phyloP scores from a whole-genome alignment of 2,329 filamentous ascomycete species.

The Colletotrichum cereale region DNA sequence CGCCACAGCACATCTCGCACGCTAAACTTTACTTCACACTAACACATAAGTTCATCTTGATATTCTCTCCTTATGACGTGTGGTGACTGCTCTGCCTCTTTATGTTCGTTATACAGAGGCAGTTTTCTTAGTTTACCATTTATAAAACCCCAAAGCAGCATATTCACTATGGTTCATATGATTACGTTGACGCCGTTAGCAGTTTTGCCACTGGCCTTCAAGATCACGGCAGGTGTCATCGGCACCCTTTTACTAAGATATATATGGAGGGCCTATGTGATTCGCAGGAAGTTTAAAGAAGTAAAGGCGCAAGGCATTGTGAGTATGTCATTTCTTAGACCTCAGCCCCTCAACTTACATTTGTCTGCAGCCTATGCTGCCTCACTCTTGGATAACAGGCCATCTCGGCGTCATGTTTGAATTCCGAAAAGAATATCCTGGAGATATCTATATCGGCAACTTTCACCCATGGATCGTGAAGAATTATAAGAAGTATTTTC shows the following conservation, averaged over 20 bases:
- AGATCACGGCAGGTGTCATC: not conserved
- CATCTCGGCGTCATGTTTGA: slow-evolving; percentile 16
- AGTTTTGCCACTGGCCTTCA: slow-evolving; percentile 8
- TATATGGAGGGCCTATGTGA: slow-evolving; percentile 10
- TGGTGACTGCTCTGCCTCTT: no score
- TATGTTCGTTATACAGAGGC: no score
- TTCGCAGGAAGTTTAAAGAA: slow-evolving; percentile 13
- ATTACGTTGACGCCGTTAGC: slow-evolving; percentile 9
- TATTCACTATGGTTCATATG: slow-evolving; percentile 8
- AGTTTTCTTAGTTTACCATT: no score
- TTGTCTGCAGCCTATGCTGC: slow-evolving; percentile 5
- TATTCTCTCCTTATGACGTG: no score
- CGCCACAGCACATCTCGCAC: no score
- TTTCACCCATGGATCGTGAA: slow-evolving; percentile 23
- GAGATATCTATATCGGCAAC: slow-evolving; percentile 10
- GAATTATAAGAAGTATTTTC: slow-evolving; percentile 23
- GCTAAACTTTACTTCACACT: no score
- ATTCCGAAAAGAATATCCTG: slow-evolving; percentile 17
- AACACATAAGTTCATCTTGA: no score
- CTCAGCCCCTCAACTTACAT: not conserved
- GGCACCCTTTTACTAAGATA: not conserved
- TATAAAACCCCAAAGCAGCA: no score
- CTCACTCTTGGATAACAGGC: slow-evolving; percentile 31
- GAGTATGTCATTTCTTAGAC: not conserved
- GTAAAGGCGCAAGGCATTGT: slow-evolving; percentile 18